Percentiles rank a stretch among this genome's conserved stretches.
phyloP scores from a whole-genome alignment of 192 early-diverging fungal species.

The Coemansia sp. region DNA sequence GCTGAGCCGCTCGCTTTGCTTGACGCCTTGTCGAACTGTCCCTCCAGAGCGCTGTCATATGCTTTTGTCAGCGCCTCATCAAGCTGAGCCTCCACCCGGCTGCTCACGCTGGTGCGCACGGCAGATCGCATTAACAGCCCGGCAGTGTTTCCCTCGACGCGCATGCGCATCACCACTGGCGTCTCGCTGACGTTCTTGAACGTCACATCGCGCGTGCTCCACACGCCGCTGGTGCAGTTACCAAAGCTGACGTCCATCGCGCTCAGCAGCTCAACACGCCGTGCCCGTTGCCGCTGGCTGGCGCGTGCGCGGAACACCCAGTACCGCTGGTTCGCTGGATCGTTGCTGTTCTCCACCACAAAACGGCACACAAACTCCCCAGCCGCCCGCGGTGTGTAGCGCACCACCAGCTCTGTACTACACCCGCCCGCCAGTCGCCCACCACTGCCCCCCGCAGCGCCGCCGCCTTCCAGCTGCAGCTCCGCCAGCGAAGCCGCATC shows the following conservation, averaged over 20 bases:
- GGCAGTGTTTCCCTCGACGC: constrained; percentile 45
- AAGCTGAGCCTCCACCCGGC: neutral
- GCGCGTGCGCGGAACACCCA: constrained; percentile 74
- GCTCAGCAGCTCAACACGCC: constrained; percentile 66
- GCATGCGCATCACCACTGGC: constrained; percentile 74
- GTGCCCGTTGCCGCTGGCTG: constrained; percentile 67
- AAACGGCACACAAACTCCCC: constrained; percentile 92
- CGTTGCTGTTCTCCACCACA: constrained; percentile 88
- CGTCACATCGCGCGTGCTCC: constrained; percentile 74
- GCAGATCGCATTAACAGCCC: constrained; percentile 29
- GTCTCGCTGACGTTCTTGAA: constrained; percentile 78
- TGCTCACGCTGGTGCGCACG: constrained; percentile 1
- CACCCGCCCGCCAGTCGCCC: constrained; percentile 67
- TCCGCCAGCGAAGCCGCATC: constrained; percentile 24
- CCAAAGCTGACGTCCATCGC: constrained; percentile 80
- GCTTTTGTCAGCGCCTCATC: neutral
- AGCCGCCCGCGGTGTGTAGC: constrained; percentile 80
- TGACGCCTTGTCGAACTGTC: neutral
- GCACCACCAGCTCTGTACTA: constrained; percentile 69
- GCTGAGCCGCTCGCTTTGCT: neutral
- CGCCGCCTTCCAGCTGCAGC: constrained; percentile 21
- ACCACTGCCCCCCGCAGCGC: constrained; percentile 13
- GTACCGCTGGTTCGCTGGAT: constrained; percentile 76
- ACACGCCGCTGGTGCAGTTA: constrained; percentile 88
- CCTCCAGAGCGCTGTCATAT: neutral